phyloP scores from a whole-genome alignment of 768 basidiomycete species.

The Grammothele lineata region DNA sequence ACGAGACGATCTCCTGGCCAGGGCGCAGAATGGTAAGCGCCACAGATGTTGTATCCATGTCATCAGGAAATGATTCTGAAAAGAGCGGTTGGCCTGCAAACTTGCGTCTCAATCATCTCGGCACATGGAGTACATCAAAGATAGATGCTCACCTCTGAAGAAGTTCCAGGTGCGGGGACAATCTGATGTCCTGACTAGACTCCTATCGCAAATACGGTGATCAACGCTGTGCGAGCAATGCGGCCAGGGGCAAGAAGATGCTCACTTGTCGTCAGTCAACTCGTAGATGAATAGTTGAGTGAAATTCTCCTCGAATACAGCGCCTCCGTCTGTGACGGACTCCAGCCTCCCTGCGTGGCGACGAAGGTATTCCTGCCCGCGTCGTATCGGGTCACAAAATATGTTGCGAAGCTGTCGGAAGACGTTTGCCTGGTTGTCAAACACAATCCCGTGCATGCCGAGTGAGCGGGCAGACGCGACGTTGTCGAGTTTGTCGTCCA shows the following conservation, averaged over 20 bases:
- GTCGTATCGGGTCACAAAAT: conserved; percentile 40
- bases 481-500: conserved; percentile 60
- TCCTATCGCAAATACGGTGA: conserved; percentile 25
- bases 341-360: conserved; percentile 36
- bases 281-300: conserved; percentile 57
- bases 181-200: conserved; percentile 33
- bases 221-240: too few relatives aligned
- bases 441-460: conserved; percentile 50
- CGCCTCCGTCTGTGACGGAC: conserved; percentile 42
- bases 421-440: conserved; percentile 36
- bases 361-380: conserved; percentile 39
- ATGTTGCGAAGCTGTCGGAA: conserved; percentile 43
- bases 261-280: conserved; percentile 46
- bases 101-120: not conserved
- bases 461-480: conserved; percentile 53
- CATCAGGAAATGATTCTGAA: conserved; percentile 39
- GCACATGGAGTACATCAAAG: not conserved
- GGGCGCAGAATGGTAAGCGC: conserved; percentile 40
- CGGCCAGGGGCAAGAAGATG: too few relatives aligned
- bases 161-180: conserved; percentile 51
- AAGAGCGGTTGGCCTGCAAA: conserved; percentile 13
- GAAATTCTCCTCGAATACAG: conserved; percentile 47
- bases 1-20: conserved; percentile 29
- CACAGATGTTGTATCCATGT: conserved; percentile 57
- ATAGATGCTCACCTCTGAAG: conserved; percentile 36